Percentiles rank a stretch among this genome's conserved stretches.
Evolutionary conservation across 257 asterid genomes (phyloP).

Genomic region (Solanum pimpinellifolium): DNA sequence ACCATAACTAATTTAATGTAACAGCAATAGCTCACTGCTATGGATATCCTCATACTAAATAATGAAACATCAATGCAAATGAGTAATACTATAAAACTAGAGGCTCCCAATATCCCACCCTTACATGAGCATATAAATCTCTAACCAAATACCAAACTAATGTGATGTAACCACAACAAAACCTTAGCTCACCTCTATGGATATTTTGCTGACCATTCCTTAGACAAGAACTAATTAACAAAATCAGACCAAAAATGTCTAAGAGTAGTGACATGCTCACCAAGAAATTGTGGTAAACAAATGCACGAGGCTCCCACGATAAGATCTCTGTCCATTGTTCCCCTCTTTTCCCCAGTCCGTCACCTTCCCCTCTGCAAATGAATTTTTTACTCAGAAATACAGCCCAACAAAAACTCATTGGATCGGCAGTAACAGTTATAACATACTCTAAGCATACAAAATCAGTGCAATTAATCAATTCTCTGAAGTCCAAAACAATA

Average conservation of each 20-base stretch:
- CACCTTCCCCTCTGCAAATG: slow-evolving; percentile 25
- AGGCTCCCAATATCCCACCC: not conserved
- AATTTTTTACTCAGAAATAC: not conserved
- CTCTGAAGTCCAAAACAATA: not conserved
- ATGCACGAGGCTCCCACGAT: slow-evolving; percentile 80
- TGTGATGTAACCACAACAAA: not conserved
- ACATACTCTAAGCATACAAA: not conserved
- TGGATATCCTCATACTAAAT: not conserved
- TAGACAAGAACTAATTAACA: not conserved
- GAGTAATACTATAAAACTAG: not conserved
- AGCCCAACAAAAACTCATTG: not conserved
- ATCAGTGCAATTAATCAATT: not conserved
- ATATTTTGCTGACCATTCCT: not conserved
- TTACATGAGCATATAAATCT: not conserved
- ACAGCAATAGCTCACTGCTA: not conserved
- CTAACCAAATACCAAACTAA: not conserved
- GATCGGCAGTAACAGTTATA: not conserved
- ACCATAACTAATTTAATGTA: not conserved
- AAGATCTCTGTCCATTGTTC: slow-evolving; percentile 69
- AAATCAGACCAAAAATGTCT: not conserved
- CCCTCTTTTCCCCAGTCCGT: slow-evolving; percentile 43
- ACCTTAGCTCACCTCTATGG: not conserved
- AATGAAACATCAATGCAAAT: not conserved
- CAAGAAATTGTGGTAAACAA: slow-evolving; percentile 65
- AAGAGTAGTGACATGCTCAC: slow-evolving; percentile 12